Conservation (phyloP, 805 yeast species). For the Wickerhamomyces pijperi region DNA sequence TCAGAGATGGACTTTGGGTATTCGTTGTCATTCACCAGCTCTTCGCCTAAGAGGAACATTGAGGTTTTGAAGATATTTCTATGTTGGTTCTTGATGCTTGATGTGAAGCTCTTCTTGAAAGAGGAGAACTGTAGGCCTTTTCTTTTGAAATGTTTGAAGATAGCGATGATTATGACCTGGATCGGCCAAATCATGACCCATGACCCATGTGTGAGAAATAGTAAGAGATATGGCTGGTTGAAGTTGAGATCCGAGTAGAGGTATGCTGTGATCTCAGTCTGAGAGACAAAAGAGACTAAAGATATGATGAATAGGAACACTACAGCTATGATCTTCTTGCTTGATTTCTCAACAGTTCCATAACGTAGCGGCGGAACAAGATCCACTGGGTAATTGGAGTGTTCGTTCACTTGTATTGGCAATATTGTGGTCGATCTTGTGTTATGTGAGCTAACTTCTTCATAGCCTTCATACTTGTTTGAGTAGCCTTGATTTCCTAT, state of each 20-base stretch:
- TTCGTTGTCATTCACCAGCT: conserved; percentile 8
- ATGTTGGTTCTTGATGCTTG: conserved; percentile 32
- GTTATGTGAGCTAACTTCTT: not conserved
- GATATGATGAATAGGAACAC: conserved; percentile 35
- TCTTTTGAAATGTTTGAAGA: conserved; percentile 30
- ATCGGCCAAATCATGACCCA: conserved; percentile 69
- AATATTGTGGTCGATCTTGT: too few relatives aligned
- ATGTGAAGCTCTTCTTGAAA: conserved; percentile 18
- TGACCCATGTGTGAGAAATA: conserved; percentile 65
- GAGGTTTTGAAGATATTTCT: conserved; percentile 27
- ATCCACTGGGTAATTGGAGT: too few relatives aligned
- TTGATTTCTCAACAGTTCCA: conserved; percentile 7
- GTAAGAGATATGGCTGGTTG: conserved; percentile 56
- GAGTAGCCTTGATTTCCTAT: not conserved
- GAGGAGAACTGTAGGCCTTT: conserved; percentile 8
- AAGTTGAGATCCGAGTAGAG: conserved; percentile 45
- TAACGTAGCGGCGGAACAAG: not conserved
- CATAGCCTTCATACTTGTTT: not conserved
- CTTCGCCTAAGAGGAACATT: conserved; percentile 10
- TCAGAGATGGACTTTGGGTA: conserved; percentile 7
- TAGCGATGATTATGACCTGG: conserved; percentile 42
- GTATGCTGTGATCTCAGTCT: conserved; percentile 71
- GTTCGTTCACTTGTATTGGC: too few relatives aligned
- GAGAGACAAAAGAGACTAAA: conserved; percentile 55
- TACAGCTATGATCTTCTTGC: conserved; percentile 31